Percentiles rank a stretch among this genome's conserved stretches.
These are phyloP conservation scores for Basipetospora chlamydospora DNA, from an alignment of 2,329 filamentous ascomycete species.

Conservation along the genomic window DNA sequence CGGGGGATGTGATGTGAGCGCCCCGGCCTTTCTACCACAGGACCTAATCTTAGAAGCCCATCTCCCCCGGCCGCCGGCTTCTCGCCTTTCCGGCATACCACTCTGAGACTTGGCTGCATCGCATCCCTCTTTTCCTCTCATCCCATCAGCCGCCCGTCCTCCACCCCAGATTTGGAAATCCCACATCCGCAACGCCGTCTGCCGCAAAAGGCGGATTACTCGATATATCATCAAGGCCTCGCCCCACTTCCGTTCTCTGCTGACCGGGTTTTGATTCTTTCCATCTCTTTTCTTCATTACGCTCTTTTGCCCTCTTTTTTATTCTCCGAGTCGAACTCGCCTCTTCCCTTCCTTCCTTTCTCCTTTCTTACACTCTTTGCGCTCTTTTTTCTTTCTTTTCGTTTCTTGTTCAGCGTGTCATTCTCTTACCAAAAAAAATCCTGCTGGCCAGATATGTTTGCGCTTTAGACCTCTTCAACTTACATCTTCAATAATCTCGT, in stretches of 20 bases:
- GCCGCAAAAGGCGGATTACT: no score
- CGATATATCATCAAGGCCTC: constrained; percentile 3
- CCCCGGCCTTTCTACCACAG: no score
- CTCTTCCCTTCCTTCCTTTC: background rate
- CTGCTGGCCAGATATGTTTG: constrained; percentile 6
- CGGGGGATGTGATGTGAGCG: no score
- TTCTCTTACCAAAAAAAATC: constrained; percentile 4
- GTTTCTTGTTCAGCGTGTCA: constrained; percentile 2
- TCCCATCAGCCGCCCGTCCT: no score
- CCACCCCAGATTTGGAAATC: no score
- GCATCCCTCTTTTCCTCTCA: no score
- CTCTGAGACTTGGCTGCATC: no score
- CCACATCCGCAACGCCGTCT: no score
- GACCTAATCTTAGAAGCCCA: no score
- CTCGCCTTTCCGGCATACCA: no score
- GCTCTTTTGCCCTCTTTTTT: background rate
- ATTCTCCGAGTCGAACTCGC: background rate
- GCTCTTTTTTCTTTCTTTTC: background rate
- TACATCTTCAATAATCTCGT: background rate
- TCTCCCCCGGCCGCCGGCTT: no score
- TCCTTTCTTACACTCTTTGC: background rate
- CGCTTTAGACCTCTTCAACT: background rate
- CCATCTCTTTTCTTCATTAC: background rate
- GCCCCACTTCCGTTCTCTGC: background rate
- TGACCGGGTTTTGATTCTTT: constrained; percentile 5